Evolutionary conservation across 202 grass and related monocot species (phyloP), one percentile per base, ranked within the genome.

Genomic region (Musa balbisiana): DNA sequence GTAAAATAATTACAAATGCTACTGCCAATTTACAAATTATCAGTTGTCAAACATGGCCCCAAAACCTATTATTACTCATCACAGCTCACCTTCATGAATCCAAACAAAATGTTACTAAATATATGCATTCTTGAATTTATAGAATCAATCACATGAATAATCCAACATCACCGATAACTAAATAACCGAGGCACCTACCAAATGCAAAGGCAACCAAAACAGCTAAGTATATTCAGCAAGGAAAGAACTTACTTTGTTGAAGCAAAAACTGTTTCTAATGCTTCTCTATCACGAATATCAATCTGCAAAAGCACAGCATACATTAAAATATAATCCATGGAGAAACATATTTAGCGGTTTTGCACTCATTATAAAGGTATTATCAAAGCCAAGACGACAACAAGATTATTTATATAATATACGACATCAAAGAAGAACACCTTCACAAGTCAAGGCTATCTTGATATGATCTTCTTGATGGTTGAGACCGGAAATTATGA

Each of bases 231-330:
- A 24, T 22, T 22, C 9, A 53, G 3, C 10, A 52, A 22, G 3
- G 24, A 29, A 26, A 66, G 33, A 23, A 23, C 72, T 33, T 56
- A 74, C 72, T 43, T 33, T 58, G 72, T 74, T 56, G 72, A 74
- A 27, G 72, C 21, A 27, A 74, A 74, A 56, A 74, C 6, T 56
- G 16, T 21, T 56, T 74, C 72, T 20, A 74, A 8, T 27, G 72
- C 52, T n/a, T 54, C 23, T 74, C 56, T 74, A 56, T 74, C 72
- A 15, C 24, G 72, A 19, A 74, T 54, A 55, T 74, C 72, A 27
- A 74, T 58, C 72, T 74, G 53, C 21, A 54, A 0, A 74, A 56
- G 1, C 9, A 27, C 2, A 14, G 9, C 9, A 52, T 23, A 56
- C 2, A 10, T 74, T 15, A 56, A 22, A 16, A 58, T 56, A 29